Evolutionary conservation across 2,329 filamentous ascomycete species (phyloP).

Genomic region (Sporothrix curviconia): DNA sequence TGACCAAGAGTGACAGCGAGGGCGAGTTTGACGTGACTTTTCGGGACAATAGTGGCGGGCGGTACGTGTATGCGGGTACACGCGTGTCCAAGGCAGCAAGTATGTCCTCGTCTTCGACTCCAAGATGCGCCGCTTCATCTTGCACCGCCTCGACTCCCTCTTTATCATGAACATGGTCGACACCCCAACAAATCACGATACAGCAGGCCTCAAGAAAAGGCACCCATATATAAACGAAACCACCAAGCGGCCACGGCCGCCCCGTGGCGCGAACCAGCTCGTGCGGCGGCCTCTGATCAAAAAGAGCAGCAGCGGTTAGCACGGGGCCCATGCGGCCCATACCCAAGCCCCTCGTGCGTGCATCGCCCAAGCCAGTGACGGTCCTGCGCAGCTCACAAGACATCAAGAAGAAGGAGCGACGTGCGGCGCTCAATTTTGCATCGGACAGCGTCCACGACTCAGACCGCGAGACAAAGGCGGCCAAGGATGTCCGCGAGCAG

Average conservation of each 20-base stretch:
- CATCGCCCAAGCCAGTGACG: conserved; percentile 9
- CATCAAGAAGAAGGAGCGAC: conserved; percentile 14
- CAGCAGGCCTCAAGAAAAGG: conserved; percentile 56
- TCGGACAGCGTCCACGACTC: neutral
- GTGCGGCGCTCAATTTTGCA: neutral
- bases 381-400: conserved; percentile 16
- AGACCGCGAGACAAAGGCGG: conserved; percentile 16
- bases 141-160: conserved; percentile 74
- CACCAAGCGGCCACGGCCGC: conserved; percentile 16
- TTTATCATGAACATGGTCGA: conserved; percentile 81
- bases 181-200: conserved; percentile 58
- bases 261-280: neutral
- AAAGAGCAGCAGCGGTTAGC: conserved; percentile 10
- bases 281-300: conserved; percentile 12
- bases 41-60: conserved; percentile 44
- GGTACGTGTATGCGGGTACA: conserved; percentile 55
- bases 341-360: conserved; percentile 13
- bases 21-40: conserved; percentile 51
- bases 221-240: conserved; percentile 55
- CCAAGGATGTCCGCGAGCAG: conserved; percentile 13
- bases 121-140: conserved; percentile 65
- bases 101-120: conserved; percentile 72
- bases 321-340: conserved; percentile 17
- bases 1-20: conserved; percentile 46
- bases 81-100: conserved; percentile 49